phyloP scores from a whole-genome alignment of 352 stramenopile species.

The Saprolegnia parasitica region DNA sequence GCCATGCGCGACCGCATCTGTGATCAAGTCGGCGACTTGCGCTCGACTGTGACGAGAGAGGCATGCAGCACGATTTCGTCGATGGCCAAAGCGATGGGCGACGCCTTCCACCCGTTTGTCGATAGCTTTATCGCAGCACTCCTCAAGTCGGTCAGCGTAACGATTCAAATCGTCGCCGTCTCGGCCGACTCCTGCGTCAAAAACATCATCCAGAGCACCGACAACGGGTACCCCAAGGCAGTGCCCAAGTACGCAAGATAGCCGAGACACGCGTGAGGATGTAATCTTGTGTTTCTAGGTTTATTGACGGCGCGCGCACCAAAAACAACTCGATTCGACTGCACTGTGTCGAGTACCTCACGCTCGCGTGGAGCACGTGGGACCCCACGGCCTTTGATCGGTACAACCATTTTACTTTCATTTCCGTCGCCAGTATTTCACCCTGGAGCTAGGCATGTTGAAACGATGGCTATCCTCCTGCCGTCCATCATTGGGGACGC shows the following conservation, averaged over 20 bases:
- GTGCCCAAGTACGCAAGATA: constrained; percentile 56
- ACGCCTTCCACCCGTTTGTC: constrained; percentile 75
- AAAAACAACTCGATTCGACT: constrained; percentile 68
- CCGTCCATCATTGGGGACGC: constrained; percentile 62
- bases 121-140: constrained; percentile 62
- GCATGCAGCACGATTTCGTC: constrained; percentile 66
- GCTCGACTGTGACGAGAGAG: constrained; percentile 72
- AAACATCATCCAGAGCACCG: constrained; percentile 70
- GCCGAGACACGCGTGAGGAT: not conserved
- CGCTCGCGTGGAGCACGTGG: constrained; percentile 63
- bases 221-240: constrained; percentile 60
- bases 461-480: constrained; percentile 55
- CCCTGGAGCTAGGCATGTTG: constrained; percentile 41
- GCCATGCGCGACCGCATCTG: constrained; percentile 56
- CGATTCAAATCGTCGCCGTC: constrained; percentile 79
- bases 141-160: constrained; percentile 85
- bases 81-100: constrained; percentile 50
- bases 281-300: constrained; percentile 35
- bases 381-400: constrained; percentile 60
- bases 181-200: constrained; percentile 65
- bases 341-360: constrained; percentile 73
- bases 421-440: not conserved
- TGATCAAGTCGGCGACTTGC: constrained; percentile 68
- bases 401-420: constrained; percentile 39
- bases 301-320: constrained; percentile 69